Evolutionary conservation across 2,329 filamentous ascomycete genomes (phyloP).

Genomic region (Microdochium trichocladiopsis): DNA sequence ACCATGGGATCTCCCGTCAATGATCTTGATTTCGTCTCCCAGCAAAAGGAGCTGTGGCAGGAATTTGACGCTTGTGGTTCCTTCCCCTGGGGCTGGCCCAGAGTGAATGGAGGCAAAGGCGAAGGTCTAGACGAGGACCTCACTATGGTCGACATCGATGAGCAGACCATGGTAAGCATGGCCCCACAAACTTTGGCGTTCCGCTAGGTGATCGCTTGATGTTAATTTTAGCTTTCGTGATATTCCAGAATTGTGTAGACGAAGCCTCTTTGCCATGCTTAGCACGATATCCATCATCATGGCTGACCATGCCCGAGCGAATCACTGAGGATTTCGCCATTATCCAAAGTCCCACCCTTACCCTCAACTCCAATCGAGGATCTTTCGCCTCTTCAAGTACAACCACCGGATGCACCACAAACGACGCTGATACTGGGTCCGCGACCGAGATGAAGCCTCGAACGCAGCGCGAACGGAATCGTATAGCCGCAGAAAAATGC

Average conservation of each 20-base stretch:
- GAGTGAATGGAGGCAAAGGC: neutral
- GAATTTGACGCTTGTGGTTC: neutral
- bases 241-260: neutral
- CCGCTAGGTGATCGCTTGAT: neutral
- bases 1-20: neutral
- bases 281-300: neutral
- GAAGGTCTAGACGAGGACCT: neutral
- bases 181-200: neutral
- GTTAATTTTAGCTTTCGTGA: neutral
- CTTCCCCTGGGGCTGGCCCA: neutral
- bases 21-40: neutral
- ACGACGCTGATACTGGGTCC: neutral
- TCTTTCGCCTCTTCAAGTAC: neutral
- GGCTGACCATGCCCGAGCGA: neutral
- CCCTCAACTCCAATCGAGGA: neutral
- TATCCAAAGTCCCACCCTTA: neutral
- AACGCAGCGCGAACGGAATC: slow-evolving; percentile 30
- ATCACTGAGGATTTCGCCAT: neutral
- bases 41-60: neutral
- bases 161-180: neutral
- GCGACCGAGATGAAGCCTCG: neutral
- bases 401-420: neutral
- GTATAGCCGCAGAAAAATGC: slow-evolving; percentile 47
- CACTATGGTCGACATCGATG: neutral
- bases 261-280: neutral